Evolutionary conservation across 2,329 filamentous ascomycete species (phyloP).

Genomic region (Colletotrichum spinosum): DNA sequence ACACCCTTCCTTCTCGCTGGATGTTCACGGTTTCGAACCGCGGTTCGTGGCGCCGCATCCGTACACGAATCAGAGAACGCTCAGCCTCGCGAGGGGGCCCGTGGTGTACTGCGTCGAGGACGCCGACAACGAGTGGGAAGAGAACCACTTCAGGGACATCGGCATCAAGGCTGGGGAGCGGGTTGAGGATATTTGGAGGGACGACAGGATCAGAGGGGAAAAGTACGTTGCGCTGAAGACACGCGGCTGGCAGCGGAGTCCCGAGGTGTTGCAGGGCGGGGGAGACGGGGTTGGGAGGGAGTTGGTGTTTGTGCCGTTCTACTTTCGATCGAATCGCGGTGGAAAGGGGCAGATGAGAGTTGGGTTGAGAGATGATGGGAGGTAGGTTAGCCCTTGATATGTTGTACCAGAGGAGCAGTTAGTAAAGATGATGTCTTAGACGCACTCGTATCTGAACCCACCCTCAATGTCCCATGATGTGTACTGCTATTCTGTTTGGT

Average conservation of each 20-base stretch:
- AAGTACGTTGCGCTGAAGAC: conserved; percentile 43
- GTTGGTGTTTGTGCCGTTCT: conserved; percentile 66
- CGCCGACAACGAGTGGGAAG: conserved; percentile 65
- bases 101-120: conserved; percentile 72
- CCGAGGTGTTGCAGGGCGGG: conserved; percentile 38
- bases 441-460: no score
- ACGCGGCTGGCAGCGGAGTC: conserved; percentile 35
- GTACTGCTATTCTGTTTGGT: no score
- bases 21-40: conserved; percentile 58
- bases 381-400: background rate
- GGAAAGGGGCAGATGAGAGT: conserved; percentile 67
- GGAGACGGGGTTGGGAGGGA: conserved; percentile 41
- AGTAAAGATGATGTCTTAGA: no score
- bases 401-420: no score
- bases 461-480: no score
- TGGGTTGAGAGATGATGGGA: conserved; percentile 44
- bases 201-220: conserved; percentile 42
- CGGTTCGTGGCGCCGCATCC: conserved; percentile 65
- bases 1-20: conserved; percentile 57
- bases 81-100: conserved; percentile 67
- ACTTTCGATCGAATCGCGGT: conserved; percentile 64
- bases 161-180: conserved; percentile 41
- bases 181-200: conserved; percentile 39
- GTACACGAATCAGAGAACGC: conserved; percentile 65
- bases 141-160: conserved; percentile 65